Percentiles rank a stretch among this genome's conserved stretches.
Evolutionary conservation across 192 early-diverging fungal genomes (phyloP).

Genomic region (Coemansia sp.): DNA sequence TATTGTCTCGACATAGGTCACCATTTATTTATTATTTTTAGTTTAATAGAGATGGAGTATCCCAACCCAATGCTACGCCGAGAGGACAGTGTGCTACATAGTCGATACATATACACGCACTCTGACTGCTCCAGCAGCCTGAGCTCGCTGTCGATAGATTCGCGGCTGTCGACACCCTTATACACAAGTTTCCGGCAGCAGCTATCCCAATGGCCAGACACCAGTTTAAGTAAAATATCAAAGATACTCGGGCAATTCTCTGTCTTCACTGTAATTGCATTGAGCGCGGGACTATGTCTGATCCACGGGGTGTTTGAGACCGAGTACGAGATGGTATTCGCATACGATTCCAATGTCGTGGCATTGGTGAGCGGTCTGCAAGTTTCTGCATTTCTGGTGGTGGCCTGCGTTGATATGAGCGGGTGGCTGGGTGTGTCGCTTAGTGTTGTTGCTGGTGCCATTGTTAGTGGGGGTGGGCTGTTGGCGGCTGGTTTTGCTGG

Average conservation of each 20-base stretch:
- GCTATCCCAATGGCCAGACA: background rate
- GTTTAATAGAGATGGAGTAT: background rate
- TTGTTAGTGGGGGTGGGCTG: constrained; percentile 18
- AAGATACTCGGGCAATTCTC: background rate
- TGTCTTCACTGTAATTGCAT: background rate
- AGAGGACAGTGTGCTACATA: constrained; percentile 6
- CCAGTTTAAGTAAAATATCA: background rate
- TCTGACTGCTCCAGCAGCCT: constrained; percentile 33
- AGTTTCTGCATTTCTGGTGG: background rate
- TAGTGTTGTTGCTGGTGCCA: constrained; percentile 3
- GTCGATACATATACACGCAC: constrained; percentile 20
- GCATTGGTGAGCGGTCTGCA: constrained; percentile 24
- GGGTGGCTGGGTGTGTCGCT: background rate
- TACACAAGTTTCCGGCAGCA: background rate
- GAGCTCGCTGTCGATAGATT: constrained; percentile 13
- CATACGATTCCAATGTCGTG: background rate
- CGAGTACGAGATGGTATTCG: constrained; percentile 11
- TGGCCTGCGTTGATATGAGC: background rate
- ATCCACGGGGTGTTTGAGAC: constrained; percentile 25
- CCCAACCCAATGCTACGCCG: background rate
- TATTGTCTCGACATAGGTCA: background rate
- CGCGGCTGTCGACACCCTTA: background rate
- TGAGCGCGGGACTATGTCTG: constrained; percentile 19
- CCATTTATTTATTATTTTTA: background rate
- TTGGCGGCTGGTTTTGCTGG: constrained; percentile 44